phyloP scores from a whole-genome alignment of 1,139 yeast species.

The Pichia sorboxylosa region DNA sequence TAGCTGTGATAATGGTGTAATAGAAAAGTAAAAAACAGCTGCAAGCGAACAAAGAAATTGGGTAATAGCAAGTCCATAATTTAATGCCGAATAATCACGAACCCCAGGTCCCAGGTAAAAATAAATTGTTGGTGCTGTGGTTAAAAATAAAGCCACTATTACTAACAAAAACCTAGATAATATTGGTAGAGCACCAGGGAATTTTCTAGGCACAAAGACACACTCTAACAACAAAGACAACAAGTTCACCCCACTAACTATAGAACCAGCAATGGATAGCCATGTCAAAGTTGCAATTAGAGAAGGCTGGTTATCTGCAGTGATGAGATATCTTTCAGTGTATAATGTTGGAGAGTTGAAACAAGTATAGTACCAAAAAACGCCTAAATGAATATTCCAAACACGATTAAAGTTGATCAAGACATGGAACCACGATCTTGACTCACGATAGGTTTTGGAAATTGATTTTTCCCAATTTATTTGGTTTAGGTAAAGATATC shows the following conservation, averaged over 20 bases:
- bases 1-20: slow-evolving; percentile 36
- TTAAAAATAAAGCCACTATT: slow-evolving; percentile 23
- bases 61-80: slow-evolving; percentile 28
- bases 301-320: slow-evolving; percentile 39
- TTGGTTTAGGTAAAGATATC: slow-evolving; percentile 33
- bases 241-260: slow-evolving; percentile 35
- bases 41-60: slow-evolving; percentile 36
- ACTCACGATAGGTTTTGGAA: slow-evolving; percentile 43
- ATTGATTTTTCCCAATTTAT: slow-evolving; percentile 42
- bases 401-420: slow-evolving; percentile 47
- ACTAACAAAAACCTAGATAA: slow-evolving; percentile 28
- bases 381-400: slow-evolving; percentile 48
- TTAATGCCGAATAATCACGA: slow-evolving; percentile 22
- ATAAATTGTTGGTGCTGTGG: slow-evolving; percentile 33
- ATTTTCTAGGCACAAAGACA: slow-evolving; percentile 40
- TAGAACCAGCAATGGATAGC: slow-evolving; percentile 40
- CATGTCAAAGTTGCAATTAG: slow-evolving; percentile 33
- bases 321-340: slow-evolving; percentile 35
- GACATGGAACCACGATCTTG: slow-evolving; percentile 49
- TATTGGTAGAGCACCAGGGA: slow-evolving; percentile 42
- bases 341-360: slow-evolving; percentile 44
- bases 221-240: slow-evolving; percentile 34
- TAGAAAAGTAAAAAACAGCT: slow-evolving; percentile 33
- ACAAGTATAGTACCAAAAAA: slow-evolving; percentile 50
- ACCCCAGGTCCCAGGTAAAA: slow-evolving; percentile 26